Percentiles rank a stretch among this genome's conserved stretches.
phyloP scores from a whole-genome alignment of 164 flowering plant species.

The Berberis thunbergii region DNA sequence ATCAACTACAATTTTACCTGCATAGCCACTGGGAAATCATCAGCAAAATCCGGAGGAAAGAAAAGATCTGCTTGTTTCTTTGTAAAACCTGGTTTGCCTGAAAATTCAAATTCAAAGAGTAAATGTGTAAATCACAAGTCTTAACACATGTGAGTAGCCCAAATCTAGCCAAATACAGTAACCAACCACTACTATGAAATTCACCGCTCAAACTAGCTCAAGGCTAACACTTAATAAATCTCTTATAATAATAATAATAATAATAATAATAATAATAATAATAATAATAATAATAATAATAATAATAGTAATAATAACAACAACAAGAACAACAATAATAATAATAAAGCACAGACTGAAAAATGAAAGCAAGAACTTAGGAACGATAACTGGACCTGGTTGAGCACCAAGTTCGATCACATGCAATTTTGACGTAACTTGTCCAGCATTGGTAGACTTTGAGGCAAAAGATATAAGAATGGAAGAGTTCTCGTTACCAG shows the following conservation, averaged over 20 bases:
- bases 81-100: constrained; percentile 89
- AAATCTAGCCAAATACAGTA: too few relatives aligned
- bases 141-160: too few relatives aligned
- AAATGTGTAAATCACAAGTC: not conserved
- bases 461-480: constrained; percentile 79
- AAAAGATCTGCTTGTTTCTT: constrained; percentile 98
- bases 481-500: constrained; percentile 86
- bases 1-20: constrained; percentile 43
- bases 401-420: constrained; percentile 99
- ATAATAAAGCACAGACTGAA: too few relatives aligned
- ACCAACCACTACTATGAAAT: too few relatives aligned
- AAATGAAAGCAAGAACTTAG: not conserved
- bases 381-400: constrained; percentile 48
- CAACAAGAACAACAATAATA: too few relatives aligned
- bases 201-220: too few relatives aligned
- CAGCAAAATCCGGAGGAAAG: constrained; percentile 99
- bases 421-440: constrained; percentile 85
- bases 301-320: too few relatives aligned
- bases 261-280: too few relatives aligned
- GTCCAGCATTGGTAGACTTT: constrained; percentile 87
- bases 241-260: too few relatives aligned
- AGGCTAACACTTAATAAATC: too few relatives aligned
- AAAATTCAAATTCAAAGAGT: constrained; percentile 3
- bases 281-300: too few relatives aligned
- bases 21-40: constrained; percentile 99